Evolutionary conservation across 2,329 filamentous ascomycete genomes (phyloP).

Genomic region (Volutella citrinella): DNA sequence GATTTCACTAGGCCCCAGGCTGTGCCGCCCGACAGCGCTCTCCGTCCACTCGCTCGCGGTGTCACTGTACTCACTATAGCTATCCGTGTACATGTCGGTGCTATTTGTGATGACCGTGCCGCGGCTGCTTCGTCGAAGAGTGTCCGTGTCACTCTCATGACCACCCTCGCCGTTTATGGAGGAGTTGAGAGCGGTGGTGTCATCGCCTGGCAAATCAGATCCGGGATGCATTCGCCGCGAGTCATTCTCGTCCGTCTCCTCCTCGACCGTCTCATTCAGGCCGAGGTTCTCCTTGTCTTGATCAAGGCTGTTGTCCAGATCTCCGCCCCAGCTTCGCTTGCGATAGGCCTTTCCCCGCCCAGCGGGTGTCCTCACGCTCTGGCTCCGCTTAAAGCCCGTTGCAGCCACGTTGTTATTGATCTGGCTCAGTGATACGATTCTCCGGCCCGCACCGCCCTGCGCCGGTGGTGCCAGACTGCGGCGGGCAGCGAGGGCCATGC

Average conservation of each 20-base stretch:
- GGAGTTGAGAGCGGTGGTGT: slow-evolving; percentile 21
- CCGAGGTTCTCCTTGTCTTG: slow-evolving; percentile 63
- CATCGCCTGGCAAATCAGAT: slow-evolving; percentile 20
- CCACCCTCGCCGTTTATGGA: slow-evolving; percentile 18
- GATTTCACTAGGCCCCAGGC: slow-evolving; percentile 18
- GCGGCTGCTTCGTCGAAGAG: slow-evolving; percentile 46
- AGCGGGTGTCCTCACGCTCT: slow-evolving; percentile 67
- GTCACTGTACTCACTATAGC: slow-evolving; percentile 39
- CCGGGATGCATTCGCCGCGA: slow-evolving; percentile 17
- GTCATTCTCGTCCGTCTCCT: slow-evolving; percentile 44
- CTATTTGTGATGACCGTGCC: slow-evolving; percentile 45
- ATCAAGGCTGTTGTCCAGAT: slow-evolving; percentile 45
- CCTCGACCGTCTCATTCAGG: slow-evolving; percentile 63
- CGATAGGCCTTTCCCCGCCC: slow-evolving; percentile 44
- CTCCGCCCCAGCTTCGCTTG: slow-evolving; percentile 68
- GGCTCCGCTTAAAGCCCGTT: slow-evolving; percentile 69
- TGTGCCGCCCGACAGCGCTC: slow-evolving; percentile 34
- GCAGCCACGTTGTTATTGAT: slow-evolving; percentile 72
- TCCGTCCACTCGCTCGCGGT: slow-evolving; percentile 48
- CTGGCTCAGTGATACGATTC: slow-evolving; percentile 88
- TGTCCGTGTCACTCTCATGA: slow-evolving; percentile 49
- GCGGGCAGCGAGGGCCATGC: slow-evolving; percentile 53
- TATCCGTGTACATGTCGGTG: slow-evolving; percentile 35
- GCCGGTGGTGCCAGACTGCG: slow-evolving; percentile 44
- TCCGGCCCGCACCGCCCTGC: slow-evolving; percentile 59